Evolutionary conservation across 139 green algal genomes (phyloP), one percentile per base, ranked within the genome.

Genomic region (Haematococcus lacustris): DNA sequence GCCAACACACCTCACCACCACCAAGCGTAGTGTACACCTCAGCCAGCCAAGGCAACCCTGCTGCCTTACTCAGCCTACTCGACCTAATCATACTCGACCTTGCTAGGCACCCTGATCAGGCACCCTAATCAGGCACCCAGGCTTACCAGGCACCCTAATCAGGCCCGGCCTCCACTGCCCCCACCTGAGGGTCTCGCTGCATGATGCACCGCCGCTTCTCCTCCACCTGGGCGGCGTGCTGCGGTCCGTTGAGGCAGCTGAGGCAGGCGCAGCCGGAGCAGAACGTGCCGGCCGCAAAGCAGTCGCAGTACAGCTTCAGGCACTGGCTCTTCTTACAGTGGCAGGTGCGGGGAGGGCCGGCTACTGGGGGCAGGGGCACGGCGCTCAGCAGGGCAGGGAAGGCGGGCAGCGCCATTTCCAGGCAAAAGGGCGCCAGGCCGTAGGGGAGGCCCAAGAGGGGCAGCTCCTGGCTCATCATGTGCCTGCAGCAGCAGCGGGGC

Each of bases 261-360:
- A 33, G 28, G 73, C 85, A 90, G 30, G 74, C 43, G 76, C 85
- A 90, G 26, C 61, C 57, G 26, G 71, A 47, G 74, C 85, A 90
- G 65, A 76, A 88, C 21, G 68, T 57, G 0, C 80, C 78, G 51
- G 77, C 75, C n/a, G 51, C 70, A 34, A 81, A 81, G 53, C 71
- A 81, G 53, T 64, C 53, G 21, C 53, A 64, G 21, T 64, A 64
- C 53, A 64, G 53, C 53, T 64, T 64, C 23, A 64, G 53, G 53
- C 53, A 64, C 53, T 64, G 53, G 53, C 53, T 64, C 53, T 64
- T 64, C 53, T 64, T 64, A 26, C 53, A 64, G 53, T 64, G 53
- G 53, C 53, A 64, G 53, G 53, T 7, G 26, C 53, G 53, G 17
- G 53, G n/a, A n/a, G n/a, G n/a, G n/a, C n/a, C n/a, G n/a, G n/a